These are phyloP conservation scores for Paracorniculantispora psalliotae DNA, from an alignment of 2,329 filamentous ascomycete genomes.

Conservation along the genomic window DNA sequence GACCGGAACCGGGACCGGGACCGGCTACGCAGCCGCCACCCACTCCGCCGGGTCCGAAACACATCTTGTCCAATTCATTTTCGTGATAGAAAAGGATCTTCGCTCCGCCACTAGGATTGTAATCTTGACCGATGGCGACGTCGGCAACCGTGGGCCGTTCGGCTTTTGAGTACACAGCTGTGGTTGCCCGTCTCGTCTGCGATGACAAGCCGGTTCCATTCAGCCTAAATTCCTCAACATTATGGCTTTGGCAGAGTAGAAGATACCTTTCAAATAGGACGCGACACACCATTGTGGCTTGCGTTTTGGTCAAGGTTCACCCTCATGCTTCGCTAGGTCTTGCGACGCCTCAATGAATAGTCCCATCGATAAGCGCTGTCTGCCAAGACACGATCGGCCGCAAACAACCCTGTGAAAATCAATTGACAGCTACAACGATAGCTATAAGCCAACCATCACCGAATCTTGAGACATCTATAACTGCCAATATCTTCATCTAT, in stretches of 20 bases:
- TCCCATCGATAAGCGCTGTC: neutral
- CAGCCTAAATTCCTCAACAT: no score
- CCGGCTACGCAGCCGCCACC: neutral
- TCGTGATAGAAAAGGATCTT: neutral
- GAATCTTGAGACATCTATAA: no score
- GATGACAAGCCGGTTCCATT: no score
- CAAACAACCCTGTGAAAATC: neutral
- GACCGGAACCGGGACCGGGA: slow-evolving; percentile 11
- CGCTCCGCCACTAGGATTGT: neutral
- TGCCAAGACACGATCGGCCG: neutral
- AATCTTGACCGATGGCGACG: no score
- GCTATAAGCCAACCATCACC: neutral
- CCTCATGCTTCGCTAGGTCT: neutral
- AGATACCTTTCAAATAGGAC: no score
- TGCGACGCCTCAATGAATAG: neutral
- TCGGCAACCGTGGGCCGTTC: no score
- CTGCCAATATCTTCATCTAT: no score
- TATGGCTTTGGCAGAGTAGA: no score
- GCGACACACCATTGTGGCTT: neutral
- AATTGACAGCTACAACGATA: neutral
- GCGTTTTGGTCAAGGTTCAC: neutral
- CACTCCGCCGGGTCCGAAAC: neutral
- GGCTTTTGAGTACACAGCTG: no score
- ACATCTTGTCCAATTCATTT: neutral
- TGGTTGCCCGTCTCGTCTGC: no score